Base-by-base conservation (phyloP, 2,329 filamentous ascomycete species). In the Aspergillus fischeri region DNA sequence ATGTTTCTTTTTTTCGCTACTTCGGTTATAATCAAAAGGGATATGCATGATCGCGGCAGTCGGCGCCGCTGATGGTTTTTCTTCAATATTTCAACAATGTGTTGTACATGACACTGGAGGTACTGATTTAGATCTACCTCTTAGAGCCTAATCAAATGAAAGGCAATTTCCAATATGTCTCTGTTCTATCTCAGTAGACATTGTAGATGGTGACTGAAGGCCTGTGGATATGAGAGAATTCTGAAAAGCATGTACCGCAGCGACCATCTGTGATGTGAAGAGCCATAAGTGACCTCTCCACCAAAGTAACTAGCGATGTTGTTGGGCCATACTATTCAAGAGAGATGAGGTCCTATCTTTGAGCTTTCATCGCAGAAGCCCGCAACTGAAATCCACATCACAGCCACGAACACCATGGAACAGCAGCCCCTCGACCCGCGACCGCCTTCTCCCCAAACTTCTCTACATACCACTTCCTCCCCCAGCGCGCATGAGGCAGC, bases 361-460 rank as follows among this genome's bases (percentile, higher is more conserved):
- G n/a, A 24, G 21, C 42, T 44, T 20, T 21, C n/a, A 20, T 9
- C n/a, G n/a, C 41, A 44, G 8, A 10, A 2, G 21, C n/a, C 10
- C n/a, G 9, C n/a, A 17, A 54, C 24, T 11, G 32, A 35, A 51
- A 28, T 41, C 4, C 17, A 35, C 25, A 17, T 70, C 58, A 76
- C 63, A 77, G 56, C 68, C 70, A 75, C 9, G 64, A 51, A 58
- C 83, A 65, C 25, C 81, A 81, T 25, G 87, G 87, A 65, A 89
- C 81, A 28, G 93, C 84, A 4, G 90, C 90, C 77, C 90, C 92
- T 70, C 87, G 85, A 29, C 82, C 83, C 51, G 84, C 84, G 60
- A 96, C 84, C 75, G 87, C 89, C 51, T 95, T 88, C 77, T 87
- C 86, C 10, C 93, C 93, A 81, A 99, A 99, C 73, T 83, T 90